Base-by-base conservation (phyloP, 345 rosid species). In the Boechera divaricarpa region DNA sequence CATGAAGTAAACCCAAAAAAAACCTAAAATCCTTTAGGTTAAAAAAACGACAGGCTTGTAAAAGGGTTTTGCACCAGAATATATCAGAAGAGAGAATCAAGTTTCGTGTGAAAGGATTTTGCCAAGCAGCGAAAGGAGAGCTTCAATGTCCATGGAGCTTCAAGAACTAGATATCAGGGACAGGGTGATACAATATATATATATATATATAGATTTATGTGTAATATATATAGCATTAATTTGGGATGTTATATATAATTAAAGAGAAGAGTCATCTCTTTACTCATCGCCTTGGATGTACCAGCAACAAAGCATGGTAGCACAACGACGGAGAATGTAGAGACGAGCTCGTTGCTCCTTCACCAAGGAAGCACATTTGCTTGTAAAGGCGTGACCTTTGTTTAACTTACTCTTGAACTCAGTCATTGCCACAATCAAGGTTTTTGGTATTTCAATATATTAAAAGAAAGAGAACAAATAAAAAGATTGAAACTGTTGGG, bases 251-350 rank as follows among this genome's bases (percentile, higher is more conserved):
- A 77, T 39, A 54, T 62, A 64, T 49, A 41, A 10, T 12, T 5
- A 44, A 48, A 68, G 32, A 58, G 52, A 64, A 64, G 68, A 59
- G 57, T 32, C 12, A 63, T 77, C 62, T 56, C 56, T 51, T 69
- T 79, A 84, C 52, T 85, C 91, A 63, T 88, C 94, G 4, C 88
- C 89, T 4, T 86, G 85, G 33, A 89, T 83, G 74, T 88, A 89
- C 87, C 85, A 87, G 79, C 92, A 88, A 26, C 89, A 83, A 63
- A 91, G 97, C 90, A 91, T 88, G 65, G 92, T 86, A 55, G 91
- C 91, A 6, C 94, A 91, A n/a, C 97, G 94, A 68, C 92, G 90
- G 54, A 91, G 58, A 70, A 91, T 86, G 51, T 89, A 89, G 77
- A 91, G 79, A 31, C 89, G 90, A 35, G 91, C 88, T 8, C 88